Evolutionary conservation across 2,329 filamentous ascomycete species (phyloP).

Genomic region (Ophiocordyceps polyrhachis-furcata): DNA sequence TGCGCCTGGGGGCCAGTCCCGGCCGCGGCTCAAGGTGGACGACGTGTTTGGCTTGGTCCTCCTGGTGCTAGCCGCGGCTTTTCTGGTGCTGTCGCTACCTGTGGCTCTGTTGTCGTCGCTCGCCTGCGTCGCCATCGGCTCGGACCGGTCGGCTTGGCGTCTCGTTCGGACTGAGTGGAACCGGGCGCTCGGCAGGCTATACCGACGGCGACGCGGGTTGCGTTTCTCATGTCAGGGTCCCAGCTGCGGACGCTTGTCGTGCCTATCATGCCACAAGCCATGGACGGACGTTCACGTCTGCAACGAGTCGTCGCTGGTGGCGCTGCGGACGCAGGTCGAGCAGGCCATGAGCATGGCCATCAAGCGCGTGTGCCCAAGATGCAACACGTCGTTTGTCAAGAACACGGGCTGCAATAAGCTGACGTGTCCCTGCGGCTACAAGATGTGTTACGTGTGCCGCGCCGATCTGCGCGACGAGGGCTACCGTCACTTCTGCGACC

Average conservation of each 20-base stretch:
- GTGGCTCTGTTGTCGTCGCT: slow-evolving; percentile 28
- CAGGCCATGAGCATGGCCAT: slow-evolving; percentile 84
- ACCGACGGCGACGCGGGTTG: slow-evolving; percentile 51
- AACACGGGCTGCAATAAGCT: slow-evolving; percentile 91
- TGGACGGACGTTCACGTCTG: slow-evolving; percentile 86
- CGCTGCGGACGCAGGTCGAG: slow-evolving; percentile 77
- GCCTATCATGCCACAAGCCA: slow-evolving; percentile 60
- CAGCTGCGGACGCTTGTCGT: slow-evolving; percentile 51
- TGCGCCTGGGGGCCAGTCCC: slow-evolving; percentile 33
- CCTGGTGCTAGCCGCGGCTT: slow-evolving; percentile 30
- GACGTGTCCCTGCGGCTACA: slow-evolving; percentile 86
- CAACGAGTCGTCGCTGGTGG: slow-evolving; percentile 64
- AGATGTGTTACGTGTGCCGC: slow-evolving; percentile 95
- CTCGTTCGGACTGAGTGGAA: slow-evolving; percentile 29
- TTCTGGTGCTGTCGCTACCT: slow-evolving; percentile 37
- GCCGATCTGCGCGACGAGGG: slow-evolving; percentile 56
- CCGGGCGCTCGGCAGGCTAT: slow-evolving; percentile 45
- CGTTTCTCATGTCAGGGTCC: slow-evolving; percentile 62
- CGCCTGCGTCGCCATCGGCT: slow-evolving; percentile 23
- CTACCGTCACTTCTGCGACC: slow-evolving; percentile 89
- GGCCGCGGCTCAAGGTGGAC: slow-evolving; percentile 36
- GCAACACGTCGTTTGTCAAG: slow-evolving; percentile 85
- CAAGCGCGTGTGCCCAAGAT: slow-evolving; percentile 86
- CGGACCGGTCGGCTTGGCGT: slow-evolving; percentile 21
- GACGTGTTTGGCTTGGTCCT: slow-evolving; percentile 29